Percentiles rank a stretch among this genome's conserved stretches.
Conservation (phyloP, 306 rosid genomes). For the Mucuna pruriens region DNA sequence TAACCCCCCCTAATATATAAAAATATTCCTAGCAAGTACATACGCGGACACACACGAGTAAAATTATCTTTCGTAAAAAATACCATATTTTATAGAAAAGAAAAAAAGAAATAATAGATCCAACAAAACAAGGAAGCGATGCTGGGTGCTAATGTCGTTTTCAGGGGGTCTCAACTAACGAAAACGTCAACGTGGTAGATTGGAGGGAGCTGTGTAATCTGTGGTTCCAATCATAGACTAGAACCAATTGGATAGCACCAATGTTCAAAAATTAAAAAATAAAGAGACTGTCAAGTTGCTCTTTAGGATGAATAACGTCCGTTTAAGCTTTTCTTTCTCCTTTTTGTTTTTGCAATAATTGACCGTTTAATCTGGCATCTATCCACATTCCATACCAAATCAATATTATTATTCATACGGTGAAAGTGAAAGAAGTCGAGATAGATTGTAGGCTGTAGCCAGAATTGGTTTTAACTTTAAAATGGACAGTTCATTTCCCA, state of each 20-base stretch:
- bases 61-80: no score
- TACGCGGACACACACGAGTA: no score
- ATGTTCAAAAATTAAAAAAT: background rate
- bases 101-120: background rate
- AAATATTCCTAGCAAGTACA: no score
- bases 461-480: background rate
- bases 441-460: background rate
- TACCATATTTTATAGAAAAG: no score
- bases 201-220: background rate
- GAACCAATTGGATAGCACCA: background rate
- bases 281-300: background rate
- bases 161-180: conserved; percentile 11
- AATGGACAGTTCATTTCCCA: conserved; percentile 32
- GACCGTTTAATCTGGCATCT: conserved; percentile 16
- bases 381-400: background rate
- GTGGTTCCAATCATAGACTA: background rate
- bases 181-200: background rate
- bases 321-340: background rate
- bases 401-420: background rate
- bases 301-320: background rate
- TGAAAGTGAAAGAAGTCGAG: background rate
- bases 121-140: background rate
- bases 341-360: background rate
- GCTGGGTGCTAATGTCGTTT: background rate
- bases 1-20: no score